Conservation (phyloP, 441 rosid species). For the Populus hybrid region DNA sequence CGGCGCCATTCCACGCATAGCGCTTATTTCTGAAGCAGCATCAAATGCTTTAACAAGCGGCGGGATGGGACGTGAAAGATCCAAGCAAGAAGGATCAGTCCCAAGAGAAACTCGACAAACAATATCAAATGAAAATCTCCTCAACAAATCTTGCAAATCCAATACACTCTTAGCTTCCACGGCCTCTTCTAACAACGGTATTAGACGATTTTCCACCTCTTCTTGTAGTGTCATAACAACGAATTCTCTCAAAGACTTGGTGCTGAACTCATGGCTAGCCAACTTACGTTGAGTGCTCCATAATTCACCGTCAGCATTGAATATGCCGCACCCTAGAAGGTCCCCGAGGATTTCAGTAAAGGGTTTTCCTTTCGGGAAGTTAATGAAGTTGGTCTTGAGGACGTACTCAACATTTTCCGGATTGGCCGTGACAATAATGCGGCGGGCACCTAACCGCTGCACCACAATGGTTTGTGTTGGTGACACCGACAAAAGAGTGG, state of each 20-base stretch:
- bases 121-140: conserved; percentile 47
- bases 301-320: conserved; percentile 66
- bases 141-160: conserved; percentile 67
- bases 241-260: conserved; percentile 52
- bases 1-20: conserved; percentile 58
- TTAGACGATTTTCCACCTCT: conserved; percentile 39
- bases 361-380: conserved; percentile 77
- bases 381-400: conserved; percentile 58
- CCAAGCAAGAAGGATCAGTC: conserved; percentile 41
- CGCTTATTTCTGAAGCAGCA: conserved; percentile 52
- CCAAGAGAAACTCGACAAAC: conserved; percentile 50
- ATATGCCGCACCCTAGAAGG: conserved; percentile 71
- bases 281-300: conserved; percentile 72
- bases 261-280: conserved; percentile 76
- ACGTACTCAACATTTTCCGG: conserved; percentile 63
- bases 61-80: conserved; percentile 30
- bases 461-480: conserved; percentile 51
- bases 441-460: conserved; percentile 52
- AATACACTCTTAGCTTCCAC: conserved; percentile 19
- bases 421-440: conserved; percentile 64
- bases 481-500: conserved; percentile 51
- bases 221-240: conserved; percentile 42
- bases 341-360: conserved; percentile 76
- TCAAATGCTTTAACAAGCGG: conserved; percentile 60
- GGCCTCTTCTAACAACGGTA: conserved; percentile 44